These are phyloP conservation scores for Fomitiporia mediterranea DNA, from an alignment of 1,284 basidiomycete genomes.

Conservation along the genomic window DNA sequence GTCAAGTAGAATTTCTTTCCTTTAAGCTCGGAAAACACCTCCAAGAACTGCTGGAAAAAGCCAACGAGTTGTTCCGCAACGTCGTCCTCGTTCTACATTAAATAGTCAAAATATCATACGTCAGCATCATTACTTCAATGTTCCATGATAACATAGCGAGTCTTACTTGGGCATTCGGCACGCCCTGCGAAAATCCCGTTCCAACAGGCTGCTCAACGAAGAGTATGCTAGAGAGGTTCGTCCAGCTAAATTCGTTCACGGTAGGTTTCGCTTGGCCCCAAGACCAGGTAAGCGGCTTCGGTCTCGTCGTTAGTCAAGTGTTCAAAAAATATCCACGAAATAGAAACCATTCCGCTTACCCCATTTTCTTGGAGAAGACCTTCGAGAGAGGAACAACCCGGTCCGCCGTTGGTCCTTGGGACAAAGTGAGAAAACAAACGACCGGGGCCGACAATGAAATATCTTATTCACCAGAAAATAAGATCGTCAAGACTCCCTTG, in stretches of 20 bases:
- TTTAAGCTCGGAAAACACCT: constrained; percentile 66
- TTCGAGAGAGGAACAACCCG: constrained; percentile 69
- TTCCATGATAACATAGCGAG: neutral
- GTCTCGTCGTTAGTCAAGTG: too few relatives aligned
- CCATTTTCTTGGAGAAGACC: constrained; percentile 82
- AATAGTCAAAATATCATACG: neutral
- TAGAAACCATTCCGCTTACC: constrained; percentile 36
- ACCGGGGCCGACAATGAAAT: neutral
- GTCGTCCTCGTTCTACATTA: constrained; percentile 55
- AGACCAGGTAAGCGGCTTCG: constrained; percentile 68
- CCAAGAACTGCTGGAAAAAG: constrained; percentile 65
- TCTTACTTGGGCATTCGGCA: constrained; percentile 54
- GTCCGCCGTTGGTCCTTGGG: constrained; percentile 45
- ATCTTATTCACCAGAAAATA: constrained; percentile 60
- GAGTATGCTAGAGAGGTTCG: constrained; percentile 73
- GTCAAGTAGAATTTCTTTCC: constrained; percentile 62
- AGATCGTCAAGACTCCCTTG: constrained; percentile 66
- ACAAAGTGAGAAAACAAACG: neutral
- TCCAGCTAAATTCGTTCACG: constrained; percentile 73
- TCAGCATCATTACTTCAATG: neutral
- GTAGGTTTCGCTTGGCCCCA: constrained; percentile 61
- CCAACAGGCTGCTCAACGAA: constrained; percentile 84
- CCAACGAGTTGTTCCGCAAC: constrained; percentile 46
- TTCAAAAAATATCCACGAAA: constrained; percentile 8
- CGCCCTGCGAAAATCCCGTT: constrained; percentile 76